Evolutionary conservation across 2,329 filamentous ascomycete species (phyloP), one percentile per base, ranked within the genome.

Genomic region (Coniosporium tulheliwenetii): DNA sequence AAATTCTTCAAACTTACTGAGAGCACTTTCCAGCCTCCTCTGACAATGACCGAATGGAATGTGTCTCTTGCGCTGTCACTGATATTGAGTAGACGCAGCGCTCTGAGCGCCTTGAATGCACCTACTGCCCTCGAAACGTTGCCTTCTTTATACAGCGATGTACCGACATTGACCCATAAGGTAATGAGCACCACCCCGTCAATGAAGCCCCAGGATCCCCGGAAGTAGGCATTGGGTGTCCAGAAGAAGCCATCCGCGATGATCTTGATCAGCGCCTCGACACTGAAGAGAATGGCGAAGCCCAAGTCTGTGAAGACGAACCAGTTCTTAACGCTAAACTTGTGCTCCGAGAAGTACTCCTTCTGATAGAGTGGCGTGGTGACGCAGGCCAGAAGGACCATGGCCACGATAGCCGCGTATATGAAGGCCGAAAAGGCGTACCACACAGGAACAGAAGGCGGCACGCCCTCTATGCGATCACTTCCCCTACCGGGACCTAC

Each of bases 211-310:
- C 91, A 98, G 0, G 87, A 89, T 54, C 89, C 89, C 51, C 91
- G 79, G 57, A 95, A 85, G 56, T 94, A 98, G 2, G 93, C 93
- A 60, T 98, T 95, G 0, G 91, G 91, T 0, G 91, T 95, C 76
- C 85, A 96, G 57, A 95, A 82, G 51, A 94, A 82, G 7, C 91
- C 91, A 62, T 98, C 91, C 0, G 91, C 91, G 51, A 98, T 77
- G 41, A 93, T 79, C 59, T 98, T 98, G 63, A 98, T 87, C 5
- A 78, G 53, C 1, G 87, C 85, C 60, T 98, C 91, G 5, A 84
- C 55, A 0, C 81, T 82, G 62, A 98, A 98, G 10, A 98, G 62
- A 1, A 81, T 60, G 2, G 89, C 86, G 56, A 98, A 98, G 5
- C 83, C 80, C 60, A 93, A 70, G 58, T 98, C 91, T 10, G 84